Percentiles rank a stretch among this genome's conserved stretches.
phyloP scores from a whole-genome alignment of 805 yeast genomes.

The Candida boidinii region DNA sequence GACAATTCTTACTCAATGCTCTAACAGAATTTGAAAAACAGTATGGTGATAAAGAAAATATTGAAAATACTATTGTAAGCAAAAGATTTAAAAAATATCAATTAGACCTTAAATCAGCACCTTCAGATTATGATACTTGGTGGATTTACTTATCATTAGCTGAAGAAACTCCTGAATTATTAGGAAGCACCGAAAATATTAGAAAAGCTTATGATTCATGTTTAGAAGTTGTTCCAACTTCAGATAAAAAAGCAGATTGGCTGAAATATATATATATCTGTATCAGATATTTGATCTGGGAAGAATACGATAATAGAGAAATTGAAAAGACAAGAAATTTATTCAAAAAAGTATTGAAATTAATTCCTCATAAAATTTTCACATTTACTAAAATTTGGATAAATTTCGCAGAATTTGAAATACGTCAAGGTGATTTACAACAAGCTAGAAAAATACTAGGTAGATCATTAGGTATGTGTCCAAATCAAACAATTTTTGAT shows the following conservation, averaged over 20 bases:
- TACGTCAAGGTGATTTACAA: constrained; percentile 46
- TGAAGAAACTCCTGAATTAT: constrained; percentile 25
- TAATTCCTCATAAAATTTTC: constrained; percentile 51
- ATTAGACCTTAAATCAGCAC: constrained; percentile 31
- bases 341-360: constrained; percentile 40
- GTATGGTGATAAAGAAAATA: constrained; percentile 45
- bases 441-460: constrained; percentile 67
- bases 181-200: constrained; percentile 19
- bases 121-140: constrained; percentile 71
- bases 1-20: constrained; percentile 28
- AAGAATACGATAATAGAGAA: constrained; percentile 41
- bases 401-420: constrained; percentile 59
- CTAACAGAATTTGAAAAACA: constrained; percentile 57
- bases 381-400: constrained; percentile 74
- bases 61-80: constrained; percentile 41
- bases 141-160: constrained; percentile 59
- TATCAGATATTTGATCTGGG: constrained; percentile 55
- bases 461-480: constrained; percentile 57
- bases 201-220: constrained; percentile 37
- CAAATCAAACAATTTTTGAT: constrained; percentile 49
- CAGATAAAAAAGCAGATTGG: constrained; percentile 40
- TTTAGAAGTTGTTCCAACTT: constrained; percentile 28
- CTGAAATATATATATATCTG: constrained; percentile 61
- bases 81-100: constrained; percentile 55
- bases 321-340: constrained; percentile 36